Evolutionary conservation across 345 rosid genomes (phyloP), one percentile per base, ranked within the genome.

Genomic region (Citrus cavaleriei): DNA sequence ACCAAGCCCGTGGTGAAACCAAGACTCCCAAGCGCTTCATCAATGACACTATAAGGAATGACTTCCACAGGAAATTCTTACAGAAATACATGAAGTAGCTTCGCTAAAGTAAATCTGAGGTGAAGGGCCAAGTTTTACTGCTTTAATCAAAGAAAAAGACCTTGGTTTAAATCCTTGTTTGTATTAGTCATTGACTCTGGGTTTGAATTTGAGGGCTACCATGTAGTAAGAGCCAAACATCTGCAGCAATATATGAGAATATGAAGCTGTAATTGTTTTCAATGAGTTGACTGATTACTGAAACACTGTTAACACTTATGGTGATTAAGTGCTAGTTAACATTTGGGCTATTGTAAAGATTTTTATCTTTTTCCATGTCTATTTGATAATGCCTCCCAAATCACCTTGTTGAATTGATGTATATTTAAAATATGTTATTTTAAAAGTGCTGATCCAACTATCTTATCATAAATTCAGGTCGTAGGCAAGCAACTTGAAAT

Each of bases 1-100:
- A 96, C 81, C 99, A 96, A 88, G 89, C 99, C 21, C 94, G 99
- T 38, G 99, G 98, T 30, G 99, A 94, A 88, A 88, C 89, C 77
- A 96, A 94, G 90, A 78, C 95, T 49, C 90, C 92, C 1, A 96
- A 96, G 89, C 98, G 98, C 85, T 94, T 96, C 91, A 94, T 94
- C 87, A 96, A 96, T 72, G 99, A 94, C 86, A 96, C 99, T 30
- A 93, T 94, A 51, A 90, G 99, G 79, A 96, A 81, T 75, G 99
- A 96, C 84, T 96, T 96, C 83, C 99, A 96, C 84, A 85, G 95
- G 69, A 96, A 93, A 83, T 96, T 94, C 85, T 89, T 96, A 73
- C 97, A 91, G 28, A 94, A 89, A 84, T 96, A 96, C 89, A 96
- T 96, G 98, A 95, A 95, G 84, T 95, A 88, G 85, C 55, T 16